Evolutionary conservation across 139 green algal species (phyloP).

Genomic region (Volvox africanus): DNA sequence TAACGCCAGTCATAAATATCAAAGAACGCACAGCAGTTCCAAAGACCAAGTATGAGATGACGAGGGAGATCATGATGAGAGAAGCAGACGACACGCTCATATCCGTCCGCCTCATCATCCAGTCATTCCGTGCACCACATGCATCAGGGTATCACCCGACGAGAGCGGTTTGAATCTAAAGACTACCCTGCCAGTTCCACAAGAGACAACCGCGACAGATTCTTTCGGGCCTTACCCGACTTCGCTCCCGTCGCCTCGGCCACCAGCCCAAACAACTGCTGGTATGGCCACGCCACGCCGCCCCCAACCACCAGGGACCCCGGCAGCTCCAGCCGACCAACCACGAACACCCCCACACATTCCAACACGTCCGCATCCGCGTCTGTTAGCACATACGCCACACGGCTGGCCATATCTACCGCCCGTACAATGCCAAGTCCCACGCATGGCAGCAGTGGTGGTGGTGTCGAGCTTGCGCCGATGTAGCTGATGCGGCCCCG

Average conservation of each 20-base stretch:
- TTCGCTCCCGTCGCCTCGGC: constrained; percentile 74
- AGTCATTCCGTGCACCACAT: too few relatives aligned
- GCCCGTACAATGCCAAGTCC: constrained; percentile 81
- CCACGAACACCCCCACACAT: constrained; percentile 62
- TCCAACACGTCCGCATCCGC: constrained; percentile 54
- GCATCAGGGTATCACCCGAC: too few relatives aligned
- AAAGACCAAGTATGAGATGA: too few relatives aligned
- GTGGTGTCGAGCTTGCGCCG: background rate
- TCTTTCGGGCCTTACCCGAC: constrained; percentile 75
- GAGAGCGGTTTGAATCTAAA: too few relatives aligned
- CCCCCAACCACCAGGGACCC: constrained; percentile 66
- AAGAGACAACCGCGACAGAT: constrained; percentile 66
- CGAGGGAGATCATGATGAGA: too few relatives aligned
- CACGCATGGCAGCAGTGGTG: constrained; percentile 68
- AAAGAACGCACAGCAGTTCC: too few relatives aligned
- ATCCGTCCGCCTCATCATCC: too few relatives aligned
- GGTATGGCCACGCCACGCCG: constrained; percentile 46
- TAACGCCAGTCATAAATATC: too few relatives aligned
- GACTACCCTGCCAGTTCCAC: constrained; percentile 41
- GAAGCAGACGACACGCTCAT: too few relatives aligned
- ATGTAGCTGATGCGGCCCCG: constrained; percentile 17
- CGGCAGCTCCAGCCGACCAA: constrained; percentile 81
- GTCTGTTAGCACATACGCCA: constrained; percentile 77
- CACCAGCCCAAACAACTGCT: constrained; percentile 69
- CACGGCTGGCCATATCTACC: constrained; percentile 59